Evolutionary conservation across 331 rosid species (phyloP), one percentile per base, ranked within the genome.

Genomic region (Cucumis variabilis): DNA sequence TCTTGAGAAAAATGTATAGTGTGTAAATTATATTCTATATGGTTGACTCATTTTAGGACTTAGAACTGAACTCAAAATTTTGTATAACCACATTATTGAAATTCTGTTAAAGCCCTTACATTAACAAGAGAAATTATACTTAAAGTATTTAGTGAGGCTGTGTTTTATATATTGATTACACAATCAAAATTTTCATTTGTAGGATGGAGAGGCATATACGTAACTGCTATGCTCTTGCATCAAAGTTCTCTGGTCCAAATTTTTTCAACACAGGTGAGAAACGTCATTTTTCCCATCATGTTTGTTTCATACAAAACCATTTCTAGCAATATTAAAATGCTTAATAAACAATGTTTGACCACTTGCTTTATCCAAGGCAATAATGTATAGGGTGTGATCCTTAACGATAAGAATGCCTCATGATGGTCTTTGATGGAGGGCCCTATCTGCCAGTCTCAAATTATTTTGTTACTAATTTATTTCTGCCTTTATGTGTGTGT

Each of bases 201-300:
- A 97, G 99, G 99, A 97, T 88, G 99, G 99, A 72, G 95, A 92
- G 88, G 99, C 99, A 86, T 97, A 97, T 94, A 95, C 98, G 24
- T 92, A 90, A 91, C 93, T 97, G 95, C 98, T 97, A 90, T 88
- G 93, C 96, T 87, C 98, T 97, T 90, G 99, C 99, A 87, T 99
- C 99, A 3, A 99, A 97, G 89, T 92, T 86, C 87, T 87, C 99
- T n/a, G 99, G 98, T 78, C 94, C 99, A 2, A 96, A 91, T 93
- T 97, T 87, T 96, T 97, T 93, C 99, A 97, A 92, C 98, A 94
- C 72, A 96, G 99, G 99, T 96, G 89, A 89, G 93, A 86, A 86
- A 46, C 17, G 28, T n/a, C 12, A 24, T 87, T 82, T 41, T 60
- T 13, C 11, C 2, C 37, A 12, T 7, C n/a, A 65, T 41, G 63